Base-by-base conservation (phyloP, 441 rosid species). In the Erodium texanum region DNA sequence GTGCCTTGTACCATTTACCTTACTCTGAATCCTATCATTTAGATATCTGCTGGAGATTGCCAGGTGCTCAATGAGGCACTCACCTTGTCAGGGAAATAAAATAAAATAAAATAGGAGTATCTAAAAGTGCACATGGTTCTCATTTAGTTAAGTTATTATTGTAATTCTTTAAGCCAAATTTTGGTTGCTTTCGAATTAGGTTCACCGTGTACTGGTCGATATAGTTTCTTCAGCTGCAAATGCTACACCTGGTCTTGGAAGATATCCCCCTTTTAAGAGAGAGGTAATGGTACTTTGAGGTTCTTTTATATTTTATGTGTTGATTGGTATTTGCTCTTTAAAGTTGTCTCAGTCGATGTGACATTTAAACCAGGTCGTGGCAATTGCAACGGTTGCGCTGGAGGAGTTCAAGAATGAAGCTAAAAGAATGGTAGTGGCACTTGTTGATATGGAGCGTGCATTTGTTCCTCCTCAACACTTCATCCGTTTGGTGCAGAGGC, bases 381-480 rank as follows among this genome's bases (percentile, higher is more conserved):
- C 90, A 71, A 86, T 90, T 78, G 98, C 97, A 68, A 87, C 77
- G 83, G 75, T 83, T 73, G 98, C 96, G 56, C 88, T 93, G 54
- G 98, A 93, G 71, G 86, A 78, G 65, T 93, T 93, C 78, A 93
- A 90, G 81, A 83, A 64, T 74, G 97, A 93, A 75, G 87, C 98
- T 56, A 90, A 81, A 74, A 90, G 84, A 75, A 93, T 93, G 98
- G 98, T 93, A 15, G 86, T 90, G 78, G 98, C 98, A 41, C 79
- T 93, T 48, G 97, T 93, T 73, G 98, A 93, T 75, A 93, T 93
- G 98, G 98, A 93, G 80, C 96, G 98, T 62, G 97, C 85, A 27
- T 93, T 93, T 81, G 98, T 93, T 70, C 98, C 98, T 63, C 97
- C 98, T 66, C 98, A 93, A 68, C 97, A 90, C 76, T 93, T 93